Conservation (phyloP, 768 basidiomycete genomes). For the Daedaleopsis sinensis region DNA sequence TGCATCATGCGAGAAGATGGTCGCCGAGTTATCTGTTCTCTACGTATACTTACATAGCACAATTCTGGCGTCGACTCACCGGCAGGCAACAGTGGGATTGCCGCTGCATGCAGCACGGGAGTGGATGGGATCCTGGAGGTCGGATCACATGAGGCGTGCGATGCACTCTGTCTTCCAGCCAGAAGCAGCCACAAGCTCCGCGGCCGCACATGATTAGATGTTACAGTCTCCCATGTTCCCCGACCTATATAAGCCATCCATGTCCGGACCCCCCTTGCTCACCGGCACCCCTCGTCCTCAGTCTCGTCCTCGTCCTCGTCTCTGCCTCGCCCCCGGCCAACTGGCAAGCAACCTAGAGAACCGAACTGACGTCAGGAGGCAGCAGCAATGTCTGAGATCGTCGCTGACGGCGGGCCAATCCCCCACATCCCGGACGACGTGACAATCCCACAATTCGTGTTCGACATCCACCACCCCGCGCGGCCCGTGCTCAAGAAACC, state of each 20-base stretch:
- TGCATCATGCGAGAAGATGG: too few species aligned
- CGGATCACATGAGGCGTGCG: background rate
- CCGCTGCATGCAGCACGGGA: too few species aligned
- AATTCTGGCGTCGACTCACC: too few species aligned
- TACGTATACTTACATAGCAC: too few species aligned
- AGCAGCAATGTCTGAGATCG: slow-evolving; percentile 25
- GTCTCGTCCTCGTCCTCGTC: background rate
- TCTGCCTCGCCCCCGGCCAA: background rate
- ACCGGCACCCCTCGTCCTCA: background rate
- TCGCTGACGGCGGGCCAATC: slow-evolving; percentile 28
- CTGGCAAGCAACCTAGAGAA: too few species aligned
- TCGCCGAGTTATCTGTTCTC: too few species aligned
- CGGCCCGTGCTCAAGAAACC: slow-evolving; percentile 39
- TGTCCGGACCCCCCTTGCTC: background rate
- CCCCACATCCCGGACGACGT: slow-evolving; percentile 51
- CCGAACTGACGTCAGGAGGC: background rate
- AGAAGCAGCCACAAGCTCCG: background rate
- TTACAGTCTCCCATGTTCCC: too few species aligned
- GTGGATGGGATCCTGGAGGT: background rate
- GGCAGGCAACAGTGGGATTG: too few species aligned
- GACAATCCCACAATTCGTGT: slow-evolving; percentile 56
- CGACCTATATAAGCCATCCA: background rate
- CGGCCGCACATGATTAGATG: too few species aligned
- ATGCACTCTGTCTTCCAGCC: background rate
- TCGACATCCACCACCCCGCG: slow-evolving; percentile 45